A percentile compares a stretch with the other conserved stretches of the same genome.
Conservation (phyloP, 2,329 filamentous ascomycete genomes). For the Diaporthe vexans region DNA sequence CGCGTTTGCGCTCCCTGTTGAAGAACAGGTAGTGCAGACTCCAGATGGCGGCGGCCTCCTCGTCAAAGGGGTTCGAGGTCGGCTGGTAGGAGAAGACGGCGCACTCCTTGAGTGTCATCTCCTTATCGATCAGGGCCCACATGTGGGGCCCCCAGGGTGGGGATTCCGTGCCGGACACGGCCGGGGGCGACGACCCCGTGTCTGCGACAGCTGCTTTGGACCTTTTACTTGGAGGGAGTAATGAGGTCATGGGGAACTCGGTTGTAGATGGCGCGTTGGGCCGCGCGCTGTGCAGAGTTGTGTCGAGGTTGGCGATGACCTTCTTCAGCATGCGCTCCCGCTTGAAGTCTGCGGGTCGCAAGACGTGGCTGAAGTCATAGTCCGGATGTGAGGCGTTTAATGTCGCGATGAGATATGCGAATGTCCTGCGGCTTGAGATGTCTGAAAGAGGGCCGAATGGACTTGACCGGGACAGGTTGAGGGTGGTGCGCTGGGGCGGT, state of each 20-base stretch:
- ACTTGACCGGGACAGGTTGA: conserved; percentile 88
- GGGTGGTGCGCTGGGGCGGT: conserved; percentile 78
- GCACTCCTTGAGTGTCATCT: conserved; percentile 93
- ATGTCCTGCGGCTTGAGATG: conserved; percentile 88
- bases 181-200: conserved; percentile 60
- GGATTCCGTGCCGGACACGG: conserved; percentile 41
- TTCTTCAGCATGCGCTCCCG: conserved; percentile 83
- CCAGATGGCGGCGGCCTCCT: conserved; percentile 95
- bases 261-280: conserved; percentile 65
- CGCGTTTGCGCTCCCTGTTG: conserved; percentile 91
- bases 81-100: conserved; percentile 91
- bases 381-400: conserved; percentile 96
- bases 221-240: conserved; percentile 53
- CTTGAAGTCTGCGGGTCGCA: conserved; percentile 91
- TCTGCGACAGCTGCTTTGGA: conserved; percentile 53
- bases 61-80: conserved; percentile 90
- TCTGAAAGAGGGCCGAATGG: conserved; percentile 94
- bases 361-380: conserved; percentile 95
- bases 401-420: conserved; percentile 96
- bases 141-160: conserved; percentile 88
- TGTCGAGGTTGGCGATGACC: conserved; percentile 90
- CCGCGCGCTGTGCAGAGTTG: conserved; percentile 87
- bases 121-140: conserved; percentile 93
- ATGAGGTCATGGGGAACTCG: conserved; percentile 60
- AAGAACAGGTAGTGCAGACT: conserved; percentile 98